These are phyloP conservation scores for Staphylotrichum longicolle DNA, from an alignment of 495 filamentous ascomycete species.

Conservation along the genomic window DNA sequence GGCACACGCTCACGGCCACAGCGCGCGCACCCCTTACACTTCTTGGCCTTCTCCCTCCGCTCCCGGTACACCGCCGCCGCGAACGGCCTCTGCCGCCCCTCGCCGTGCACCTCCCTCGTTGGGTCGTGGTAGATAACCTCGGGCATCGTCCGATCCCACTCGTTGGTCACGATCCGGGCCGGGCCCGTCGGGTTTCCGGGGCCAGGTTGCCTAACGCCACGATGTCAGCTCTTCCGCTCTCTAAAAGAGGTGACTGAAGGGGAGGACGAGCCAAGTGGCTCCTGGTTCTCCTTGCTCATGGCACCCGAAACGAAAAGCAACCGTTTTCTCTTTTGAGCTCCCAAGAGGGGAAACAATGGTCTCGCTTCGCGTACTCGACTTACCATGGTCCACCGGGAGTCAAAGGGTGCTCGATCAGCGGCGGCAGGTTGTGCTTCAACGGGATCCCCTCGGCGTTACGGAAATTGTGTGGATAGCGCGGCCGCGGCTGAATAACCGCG, in stretches of 20 bases:
- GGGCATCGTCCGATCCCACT: background rate
- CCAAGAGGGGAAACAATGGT: too few species aligned
- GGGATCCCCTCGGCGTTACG: background rate
- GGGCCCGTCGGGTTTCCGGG: background rate
- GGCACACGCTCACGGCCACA: too few species aligned
- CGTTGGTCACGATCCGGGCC: background rate
- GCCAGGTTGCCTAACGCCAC: background rate
- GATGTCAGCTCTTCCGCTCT: too few species aligned
- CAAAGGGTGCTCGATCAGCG: constrained; percentile 7
- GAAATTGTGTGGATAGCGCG: constrained; percentile 4
- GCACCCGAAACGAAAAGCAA: too few species aligned
- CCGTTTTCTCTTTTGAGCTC: too few species aligned
- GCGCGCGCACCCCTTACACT: too few species aligned
- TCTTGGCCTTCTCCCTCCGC: too few species aligned
- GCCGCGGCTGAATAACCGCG: background rate
- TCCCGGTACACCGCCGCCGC: background rate
- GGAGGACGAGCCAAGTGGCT: too few species aligned
- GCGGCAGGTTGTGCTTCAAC: background rate
- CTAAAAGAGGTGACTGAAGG: too few species aligned
- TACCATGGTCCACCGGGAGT: background rate
- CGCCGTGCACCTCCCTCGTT: background rate
- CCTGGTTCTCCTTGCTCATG: too few species aligned
- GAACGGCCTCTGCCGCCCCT: background rate
- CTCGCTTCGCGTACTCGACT: too few species aligned
- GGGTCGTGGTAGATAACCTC: constrained; percentile 11